These are phyloP conservation scores for Nannizzia gypsea DNA, from an alignment of 2,329 filamentous ascomycete genomes.

Conservation along the genomic window DNA sequence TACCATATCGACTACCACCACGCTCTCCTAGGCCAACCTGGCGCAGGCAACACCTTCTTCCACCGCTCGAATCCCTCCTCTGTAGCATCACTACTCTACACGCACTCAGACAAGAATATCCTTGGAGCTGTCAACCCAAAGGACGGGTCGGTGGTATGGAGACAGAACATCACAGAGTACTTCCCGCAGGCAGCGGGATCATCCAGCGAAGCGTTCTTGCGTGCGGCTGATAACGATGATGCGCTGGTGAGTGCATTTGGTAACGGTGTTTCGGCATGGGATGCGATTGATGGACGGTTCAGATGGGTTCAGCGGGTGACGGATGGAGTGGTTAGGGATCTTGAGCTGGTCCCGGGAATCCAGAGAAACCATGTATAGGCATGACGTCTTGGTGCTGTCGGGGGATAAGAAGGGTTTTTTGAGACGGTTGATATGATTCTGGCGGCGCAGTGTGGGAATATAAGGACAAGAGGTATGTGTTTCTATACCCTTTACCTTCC, in stretches of 20 bases:
- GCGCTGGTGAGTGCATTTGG: constrained; percentile 65
- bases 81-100: constrained; percentile 82
- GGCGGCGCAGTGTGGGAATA: constrained; percentile 72
- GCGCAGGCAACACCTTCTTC: constrained; percentile 81
- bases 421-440: constrained; percentile 59
- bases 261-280: constrained; percentile 64
- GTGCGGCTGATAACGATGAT: constrained; percentile 67
- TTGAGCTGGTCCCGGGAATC: constrained; percentile 55
- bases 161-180: constrained; percentile 54
- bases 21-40: constrained; percentile 72
- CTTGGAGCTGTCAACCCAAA: constrained; percentile 82
- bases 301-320: constrained; percentile 58
- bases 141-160: constrained; percentile 75
- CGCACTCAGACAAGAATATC: constrained; percentile 70
- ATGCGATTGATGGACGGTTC: constrained; percentile 66
- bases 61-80: constrained; percentile 71
- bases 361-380: constrained; percentile 37
- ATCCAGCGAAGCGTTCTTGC: constrained; percentile 38
- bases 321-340: constrained; percentile 32
- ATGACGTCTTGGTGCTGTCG: constrained; percentile 59
- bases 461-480: constrained; percentile 44
- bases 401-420: constrained; percentile 46
- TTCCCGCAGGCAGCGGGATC: constrained; percentile 17
- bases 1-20: constrained; percentile 88
- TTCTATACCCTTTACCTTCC: too few species aligned